Conservation (phyloP, 106 monocot genomes). For the Dioscorea zingiberensis region DNA sequence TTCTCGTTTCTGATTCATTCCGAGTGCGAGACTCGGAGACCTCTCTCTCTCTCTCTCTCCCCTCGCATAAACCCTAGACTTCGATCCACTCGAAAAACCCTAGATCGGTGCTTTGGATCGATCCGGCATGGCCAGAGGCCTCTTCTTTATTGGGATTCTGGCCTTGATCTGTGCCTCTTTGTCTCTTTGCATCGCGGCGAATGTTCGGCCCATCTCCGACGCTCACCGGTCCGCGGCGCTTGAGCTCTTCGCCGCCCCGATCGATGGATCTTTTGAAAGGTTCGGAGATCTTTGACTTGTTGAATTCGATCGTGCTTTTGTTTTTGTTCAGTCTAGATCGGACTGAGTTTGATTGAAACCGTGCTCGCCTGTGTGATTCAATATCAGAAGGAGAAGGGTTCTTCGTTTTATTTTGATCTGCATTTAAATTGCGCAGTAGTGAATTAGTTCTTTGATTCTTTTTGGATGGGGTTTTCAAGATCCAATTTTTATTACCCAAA, state of each 20-base stretch:
- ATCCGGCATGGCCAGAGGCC: constrained; percentile 1
- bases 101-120: not conserved
- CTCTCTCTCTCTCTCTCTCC: too few relatives aligned
- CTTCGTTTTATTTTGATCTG: too few relatives aligned
- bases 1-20: too few relatives aligned
- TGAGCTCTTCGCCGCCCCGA: constrained; percentile 1
- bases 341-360: too few relatives aligned
- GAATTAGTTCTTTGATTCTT: not conserved
- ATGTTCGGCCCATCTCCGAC: constrained; percentile 1
- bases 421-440: too few relatives aligned
- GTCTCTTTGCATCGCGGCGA: not conserved
- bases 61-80: not conserved
- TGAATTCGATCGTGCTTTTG: not conserved
- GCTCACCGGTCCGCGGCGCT: constrained; percentile 9
- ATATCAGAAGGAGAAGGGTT: too few relatives aligned
- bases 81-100: not conserved
- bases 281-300: not conserved
- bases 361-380: too few relatives aligned
- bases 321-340: not conserved
- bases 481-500: not conserved
- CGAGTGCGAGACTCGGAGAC: too few relatives aligned
- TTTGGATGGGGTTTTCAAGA: not conserved
- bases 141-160: not conserved
- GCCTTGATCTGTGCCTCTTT: not conserved
- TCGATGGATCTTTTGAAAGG: constrained; percentile 6